Percentiles rank a stretch among this genome's conserved stretches.
phyloP scores from a whole-genome alignment of 768 basidiomycete genomes.

The Boletus coccyginus region DNA sequence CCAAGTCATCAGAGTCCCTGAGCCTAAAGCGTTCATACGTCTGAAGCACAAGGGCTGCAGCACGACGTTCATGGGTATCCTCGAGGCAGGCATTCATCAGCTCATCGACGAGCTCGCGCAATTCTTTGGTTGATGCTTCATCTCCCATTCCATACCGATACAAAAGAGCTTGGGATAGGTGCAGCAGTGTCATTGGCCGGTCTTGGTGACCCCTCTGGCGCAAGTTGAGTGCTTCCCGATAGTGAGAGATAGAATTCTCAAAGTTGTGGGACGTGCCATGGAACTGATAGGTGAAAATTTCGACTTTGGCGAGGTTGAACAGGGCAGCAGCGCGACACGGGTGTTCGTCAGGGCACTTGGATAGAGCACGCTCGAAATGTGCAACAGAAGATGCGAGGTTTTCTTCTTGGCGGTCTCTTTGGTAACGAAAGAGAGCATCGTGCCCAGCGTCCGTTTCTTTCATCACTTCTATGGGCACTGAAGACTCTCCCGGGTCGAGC shows the following conservation, averaged over 20 bases:
- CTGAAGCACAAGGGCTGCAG: background rate
- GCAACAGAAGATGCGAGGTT: background rate
- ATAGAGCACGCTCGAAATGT: conserved; percentile 5
- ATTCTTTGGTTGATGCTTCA: background rate
- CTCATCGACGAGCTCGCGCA: background rate
- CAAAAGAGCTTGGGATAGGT: background rate
- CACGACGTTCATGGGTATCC: background rate
- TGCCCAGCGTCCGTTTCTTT: no score
- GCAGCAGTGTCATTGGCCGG: conserved; percentile 2
- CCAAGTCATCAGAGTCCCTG: background rate
- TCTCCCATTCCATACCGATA: background rate
- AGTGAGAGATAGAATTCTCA: conserved; percentile 1
- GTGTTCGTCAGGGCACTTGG: background rate
- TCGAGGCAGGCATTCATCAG: background rate
- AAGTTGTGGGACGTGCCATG: no score
- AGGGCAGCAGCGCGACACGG: background rate
- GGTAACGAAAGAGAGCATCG: no score
- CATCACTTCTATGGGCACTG: background rate
- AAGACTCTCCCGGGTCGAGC: background rate
- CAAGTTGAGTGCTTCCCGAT: conserved; percentile 10
- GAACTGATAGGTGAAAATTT: background rate
- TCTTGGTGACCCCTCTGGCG: conserved; percentile 4
- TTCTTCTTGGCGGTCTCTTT: background rate
- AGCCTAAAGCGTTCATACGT: background rate
- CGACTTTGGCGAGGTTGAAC: conserved; percentile 8